phyloP scores from a whole-genome alignment of 2,329 filamentous ascomycete species.

The Fusarium camptoceras region DNA sequence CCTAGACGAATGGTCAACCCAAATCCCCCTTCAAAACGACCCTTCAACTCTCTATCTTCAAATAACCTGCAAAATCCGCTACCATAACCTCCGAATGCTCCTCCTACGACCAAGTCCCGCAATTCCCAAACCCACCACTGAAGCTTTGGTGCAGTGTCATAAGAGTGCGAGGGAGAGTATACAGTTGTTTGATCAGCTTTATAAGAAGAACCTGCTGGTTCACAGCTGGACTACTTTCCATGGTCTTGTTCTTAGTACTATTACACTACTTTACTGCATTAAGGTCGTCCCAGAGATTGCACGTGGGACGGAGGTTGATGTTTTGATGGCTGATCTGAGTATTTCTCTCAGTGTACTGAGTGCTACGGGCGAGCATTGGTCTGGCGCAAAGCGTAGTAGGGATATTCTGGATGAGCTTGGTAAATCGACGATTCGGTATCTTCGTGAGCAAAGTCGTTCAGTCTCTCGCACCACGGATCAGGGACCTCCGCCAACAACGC shows the following conservation, averaged over 20 bases:
- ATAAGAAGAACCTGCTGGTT: constrained; percentile 57
- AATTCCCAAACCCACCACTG: constrained; percentile 59
- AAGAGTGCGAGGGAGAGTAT: constrained; percentile 57
- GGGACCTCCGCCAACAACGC: neutral
- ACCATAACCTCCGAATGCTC: constrained; percentile 62
- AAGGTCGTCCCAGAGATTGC: constrained; percentile 59
- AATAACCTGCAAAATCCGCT: constrained; percentile 57
- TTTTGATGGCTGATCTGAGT: constrained; percentile 56
- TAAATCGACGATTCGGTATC: constrained; percentile 47
- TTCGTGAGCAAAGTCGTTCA: constrained; percentile 29
- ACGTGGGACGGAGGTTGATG: constrained; percentile 51
- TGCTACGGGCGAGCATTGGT: constrained; percentile 64
- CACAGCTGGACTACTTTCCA: constrained; percentile 64
- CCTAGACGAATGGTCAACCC: constrained; percentile 55
- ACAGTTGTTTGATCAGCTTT: constrained; percentile 56
- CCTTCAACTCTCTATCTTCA: constrained; percentile 42
- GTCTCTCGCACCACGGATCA: neutral
- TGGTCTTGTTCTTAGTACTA: constrained; percentile 59
- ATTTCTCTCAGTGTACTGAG: constrained; percentile 60
- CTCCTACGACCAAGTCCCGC: constrained; percentile 64
- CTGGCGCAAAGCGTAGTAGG: constrained; percentile 60
- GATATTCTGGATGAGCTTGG: constrained; percentile 58
- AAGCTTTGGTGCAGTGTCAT: constrained; percentile 57
- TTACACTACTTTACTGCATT: constrained; percentile 64
- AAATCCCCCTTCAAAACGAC: constrained; percentile 49